Conservation (phyloP, 108 stramenopile genomes). For the Nitzschia sp. region DNA sequence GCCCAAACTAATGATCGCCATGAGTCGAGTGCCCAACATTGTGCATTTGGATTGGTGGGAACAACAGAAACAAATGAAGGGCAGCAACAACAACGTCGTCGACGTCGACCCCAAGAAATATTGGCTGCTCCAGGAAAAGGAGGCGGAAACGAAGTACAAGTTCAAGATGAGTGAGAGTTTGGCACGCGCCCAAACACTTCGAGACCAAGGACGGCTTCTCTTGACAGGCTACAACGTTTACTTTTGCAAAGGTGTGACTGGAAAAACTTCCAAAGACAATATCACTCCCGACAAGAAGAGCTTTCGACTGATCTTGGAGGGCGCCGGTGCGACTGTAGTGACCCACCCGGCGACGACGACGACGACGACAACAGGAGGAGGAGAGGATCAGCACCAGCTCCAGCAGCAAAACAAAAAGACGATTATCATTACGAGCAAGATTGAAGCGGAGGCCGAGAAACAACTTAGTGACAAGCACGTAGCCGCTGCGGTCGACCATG, state of each 20-base stretch:
- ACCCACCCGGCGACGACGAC: too few relatives aligned
- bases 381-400: neutral
- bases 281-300: conserved; percentile 51
- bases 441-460: conserved; percentile 7
- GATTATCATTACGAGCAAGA: conserved; percentile 17
- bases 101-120: conserved; percentile 27
- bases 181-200: conserved; percentile 35
- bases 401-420: neutral
- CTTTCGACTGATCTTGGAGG: conserved; percentile 47
- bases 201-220: conserved; percentile 34
- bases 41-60: conserved; percentile 55
- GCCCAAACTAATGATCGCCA: conserved; percentile 65
- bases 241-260: conserved; percentile 58
- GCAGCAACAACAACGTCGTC: neutral
- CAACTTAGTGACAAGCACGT: conserved; percentile 3
- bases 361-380: neutral
- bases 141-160: conserved; percentile 49
- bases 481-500: conserved; percentile 8
- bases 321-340: conserved; percentile 52
- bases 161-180: conserved; percentile 55
- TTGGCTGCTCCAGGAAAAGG: conserved; percentile 42
- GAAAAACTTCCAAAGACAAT: conserved; percentile 19
- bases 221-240: conserved; percentile 40
- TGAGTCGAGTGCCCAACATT: conserved; percentile 51
- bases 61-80: conserved; percentile 1